Percentiles rank a stretch among this genome's conserved stretches.
Evolutionary conservation across 2,329 filamentous ascomycete species (phyloP).

Genomic region (Apiospora arundinis): DNA sequence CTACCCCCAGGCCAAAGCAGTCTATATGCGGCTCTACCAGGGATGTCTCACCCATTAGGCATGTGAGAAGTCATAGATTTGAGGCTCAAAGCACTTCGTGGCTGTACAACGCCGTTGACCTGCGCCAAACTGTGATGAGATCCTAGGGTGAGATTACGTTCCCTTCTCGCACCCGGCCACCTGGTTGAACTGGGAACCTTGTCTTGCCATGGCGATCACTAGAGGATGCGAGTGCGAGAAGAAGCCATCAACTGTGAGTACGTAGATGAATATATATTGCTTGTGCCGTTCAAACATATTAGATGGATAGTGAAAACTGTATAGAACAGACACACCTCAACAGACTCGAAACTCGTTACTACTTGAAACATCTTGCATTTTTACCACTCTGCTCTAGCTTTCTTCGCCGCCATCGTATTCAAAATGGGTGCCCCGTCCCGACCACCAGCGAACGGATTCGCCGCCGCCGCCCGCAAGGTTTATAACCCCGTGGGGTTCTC

Average conservation of each 20-base stretch:
- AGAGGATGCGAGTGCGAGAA: slow-evolving; percentile 2
- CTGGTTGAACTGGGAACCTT: neutral
- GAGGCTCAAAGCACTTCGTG: neutral
- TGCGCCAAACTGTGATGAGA: neutral
- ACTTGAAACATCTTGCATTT: neutral
- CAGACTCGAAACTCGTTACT: neutral
- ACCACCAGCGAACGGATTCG: slow-evolving; percentile 42
- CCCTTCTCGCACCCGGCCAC: neutral
- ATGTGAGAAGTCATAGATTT: neutral
- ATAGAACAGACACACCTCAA: neutral
- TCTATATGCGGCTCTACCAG: neutral
- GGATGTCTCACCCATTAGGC: neutral
- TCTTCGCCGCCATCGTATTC: neutral
- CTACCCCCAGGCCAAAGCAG: neutral
- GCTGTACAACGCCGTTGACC: neutral
- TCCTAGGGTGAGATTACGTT: neutral
- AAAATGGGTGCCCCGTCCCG: slow-evolving; percentile 1
- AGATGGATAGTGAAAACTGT: neutral
- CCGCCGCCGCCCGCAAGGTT: slow-evolving; percentile 39
- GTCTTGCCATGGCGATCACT: neutral
- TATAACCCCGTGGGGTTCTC: slow-evolving; percentile 60
- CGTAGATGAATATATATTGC: neutral
- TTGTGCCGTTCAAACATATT: neutral
- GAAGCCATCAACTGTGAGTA: neutral
- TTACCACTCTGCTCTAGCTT: neutral